Conservation (phyloP, 2,329 filamentous ascomycete genomes). For the Colletotrichum cuscutae region DNA sequence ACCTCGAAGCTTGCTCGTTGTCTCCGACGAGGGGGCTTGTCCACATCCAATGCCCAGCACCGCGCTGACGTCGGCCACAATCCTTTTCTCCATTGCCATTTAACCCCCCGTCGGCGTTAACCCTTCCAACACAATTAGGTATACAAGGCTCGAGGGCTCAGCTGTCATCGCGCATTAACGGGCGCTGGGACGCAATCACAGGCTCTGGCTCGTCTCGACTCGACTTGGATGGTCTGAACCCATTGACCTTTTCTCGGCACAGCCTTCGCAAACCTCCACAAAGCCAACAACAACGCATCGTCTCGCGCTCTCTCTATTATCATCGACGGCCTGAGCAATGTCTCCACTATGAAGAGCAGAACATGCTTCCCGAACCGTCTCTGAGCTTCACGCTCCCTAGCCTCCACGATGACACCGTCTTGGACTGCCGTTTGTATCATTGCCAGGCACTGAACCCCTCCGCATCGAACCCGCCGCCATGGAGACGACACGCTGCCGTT, state of each 20-base stretch:
- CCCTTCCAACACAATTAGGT: neutral
- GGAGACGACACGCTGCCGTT: conserved; percentile 66
- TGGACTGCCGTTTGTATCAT: conserved; percentile 88
- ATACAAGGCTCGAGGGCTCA: neutral
- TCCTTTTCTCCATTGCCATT: neutral
- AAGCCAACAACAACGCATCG: neutral
- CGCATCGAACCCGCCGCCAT: conserved; percentile 47
- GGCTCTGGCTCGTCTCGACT: neutral
- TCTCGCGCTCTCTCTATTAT: neutral
- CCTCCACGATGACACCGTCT: conserved; percentile 77
- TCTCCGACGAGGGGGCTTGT: neutral
- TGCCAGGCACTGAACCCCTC: conserved; percentile 58
- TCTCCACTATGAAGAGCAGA: conserved; percentile 37
- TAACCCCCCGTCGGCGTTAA: neutral
- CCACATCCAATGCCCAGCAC: neutral
- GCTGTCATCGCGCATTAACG: neutral
- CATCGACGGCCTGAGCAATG: conserved; percentile 10
- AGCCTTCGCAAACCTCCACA: neutral
- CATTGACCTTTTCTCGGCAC: neutral
- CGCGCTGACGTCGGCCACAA: conserved; percentile 9
- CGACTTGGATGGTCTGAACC: neutral
- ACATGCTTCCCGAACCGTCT: conserved; percentile 66
- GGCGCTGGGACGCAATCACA: conserved; percentile 2
- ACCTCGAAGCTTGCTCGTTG: conserved; percentile 22
- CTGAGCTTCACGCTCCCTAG: conserved; percentile 84